Percentiles rank a stretch among this genome's conserved stretches.
Evolutionary conservation across 441 rosid genomes (phyloP).

Genomic region (Gossypium armourianum): DNA sequence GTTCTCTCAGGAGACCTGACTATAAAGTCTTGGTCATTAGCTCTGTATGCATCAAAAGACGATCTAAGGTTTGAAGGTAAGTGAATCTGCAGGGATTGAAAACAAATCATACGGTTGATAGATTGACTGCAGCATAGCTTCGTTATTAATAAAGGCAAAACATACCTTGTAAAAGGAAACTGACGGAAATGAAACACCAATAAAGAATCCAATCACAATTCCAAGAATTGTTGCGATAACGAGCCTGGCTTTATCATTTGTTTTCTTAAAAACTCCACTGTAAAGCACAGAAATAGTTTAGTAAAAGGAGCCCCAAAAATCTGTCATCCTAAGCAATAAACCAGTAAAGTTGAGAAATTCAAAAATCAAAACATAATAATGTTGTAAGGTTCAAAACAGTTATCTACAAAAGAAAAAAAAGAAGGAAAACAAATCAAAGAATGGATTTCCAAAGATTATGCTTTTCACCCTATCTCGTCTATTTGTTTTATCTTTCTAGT

Average conservation of each 20-base stretch:
- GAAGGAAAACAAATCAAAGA: neutral
- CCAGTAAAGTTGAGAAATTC: neutral
- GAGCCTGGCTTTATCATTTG: slow-evolving; percentile 43
- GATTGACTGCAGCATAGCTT: neutral
- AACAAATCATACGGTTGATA: slow-evolving; percentile 14
- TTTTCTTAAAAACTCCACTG: slow-evolving; percentile 55
- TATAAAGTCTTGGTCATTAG: slow-evolving; percentile 26
- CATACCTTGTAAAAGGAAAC: slow-evolving; percentile 50
- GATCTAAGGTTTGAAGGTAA: slow-evolving; percentile 41
- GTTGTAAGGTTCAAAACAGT: neutral
- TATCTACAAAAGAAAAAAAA: neutral
- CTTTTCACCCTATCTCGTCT: neutral
- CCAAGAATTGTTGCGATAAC: slow-evolving; percentile 51
- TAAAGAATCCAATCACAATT: slow-evolving; percentile 52
- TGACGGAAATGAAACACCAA: slow-evolving; percentile 62
- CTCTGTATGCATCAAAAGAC: slow-evolving; percentile 32
- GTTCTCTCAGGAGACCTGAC: slow-evolving; percentile 28
- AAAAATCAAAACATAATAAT: neutral
- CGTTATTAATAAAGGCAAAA: neutral
- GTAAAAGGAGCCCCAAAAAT: neutral
- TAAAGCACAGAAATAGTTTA: slow-evolving; percentile 18
- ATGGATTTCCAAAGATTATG: neutral
- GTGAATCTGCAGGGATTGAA: slow-evolving; percentile 41
- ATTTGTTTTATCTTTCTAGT: neutral
- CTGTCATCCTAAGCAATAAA: neutral